phyloP scores from a whole-genome alignment of 2,329 filamentous ascomycete genomes.

The Beauveria sp. region DNA sequence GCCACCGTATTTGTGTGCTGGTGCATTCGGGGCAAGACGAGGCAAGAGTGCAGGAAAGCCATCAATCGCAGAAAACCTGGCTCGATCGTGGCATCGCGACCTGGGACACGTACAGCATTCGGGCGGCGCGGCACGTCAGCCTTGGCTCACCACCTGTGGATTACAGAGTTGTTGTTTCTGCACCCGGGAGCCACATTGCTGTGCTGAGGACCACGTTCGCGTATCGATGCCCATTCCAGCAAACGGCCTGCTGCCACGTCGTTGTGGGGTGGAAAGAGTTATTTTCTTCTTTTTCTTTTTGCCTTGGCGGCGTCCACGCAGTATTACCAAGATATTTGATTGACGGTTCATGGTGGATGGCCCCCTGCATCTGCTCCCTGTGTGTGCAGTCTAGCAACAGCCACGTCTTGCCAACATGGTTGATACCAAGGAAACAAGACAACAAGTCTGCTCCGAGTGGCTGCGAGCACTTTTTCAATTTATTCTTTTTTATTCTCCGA shows the following conservation, averaged over 20 bases:
- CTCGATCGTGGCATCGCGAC: too few relatives aligned
- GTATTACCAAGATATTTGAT: background rate
- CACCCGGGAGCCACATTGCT: background rate
- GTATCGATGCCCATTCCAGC: slow-evolving; percentile 5
- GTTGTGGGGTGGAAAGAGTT: background rate
- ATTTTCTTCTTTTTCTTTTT: background rate
- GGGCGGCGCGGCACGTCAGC: background rate
- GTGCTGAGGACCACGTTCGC: background rate
- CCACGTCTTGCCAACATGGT: background rate
- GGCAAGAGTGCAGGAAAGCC: too few relatives aligned
- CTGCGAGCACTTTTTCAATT: background rate
- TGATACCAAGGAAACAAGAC: background rate
- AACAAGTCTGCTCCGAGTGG: background rate
- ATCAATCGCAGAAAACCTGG: too few relatives aligned
- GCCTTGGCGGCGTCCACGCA: background rate
- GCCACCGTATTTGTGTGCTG: too few relatives aligned
- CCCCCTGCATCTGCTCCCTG: too few relatives aligned
- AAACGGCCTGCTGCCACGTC: background rate
- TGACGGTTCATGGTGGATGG: background rate
- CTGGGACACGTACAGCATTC: too few relatives aligned
- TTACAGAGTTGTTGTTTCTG: background rate
- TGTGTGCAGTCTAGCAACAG: background rate
- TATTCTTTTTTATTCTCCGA: too few relatives aligned
- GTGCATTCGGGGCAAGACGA: too few relatives aligned
- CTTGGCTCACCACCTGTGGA: background rate